These are phyloP conservation scores for Penicillium sp. DNA, from an alignment of 2,329 filamentous ascomycete species.

Conservation along the genomic window DNA sequence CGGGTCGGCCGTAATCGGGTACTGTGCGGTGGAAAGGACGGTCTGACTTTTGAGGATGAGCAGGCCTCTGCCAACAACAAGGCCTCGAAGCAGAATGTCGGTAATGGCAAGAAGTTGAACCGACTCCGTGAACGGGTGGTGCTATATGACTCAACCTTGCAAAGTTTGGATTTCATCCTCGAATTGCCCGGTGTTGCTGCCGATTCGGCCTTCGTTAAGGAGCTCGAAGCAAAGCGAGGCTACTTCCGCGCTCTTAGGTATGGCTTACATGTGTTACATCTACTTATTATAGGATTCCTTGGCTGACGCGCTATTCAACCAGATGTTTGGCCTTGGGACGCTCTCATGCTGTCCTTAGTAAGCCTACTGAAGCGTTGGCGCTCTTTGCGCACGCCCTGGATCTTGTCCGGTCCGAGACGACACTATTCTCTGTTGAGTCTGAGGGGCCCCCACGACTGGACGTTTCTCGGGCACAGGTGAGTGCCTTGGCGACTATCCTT, in stretches of 20 bases:
- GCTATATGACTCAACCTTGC: conserved; percentile 85
- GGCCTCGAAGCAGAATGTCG: conserved; percentile 60
- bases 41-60: conserved; percentile 58
- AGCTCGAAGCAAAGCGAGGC: conserved; percentile 73
- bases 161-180: conserved; percentile 86
- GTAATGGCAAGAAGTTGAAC: conserved; percentile 72
- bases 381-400: conserved; percentile 73
- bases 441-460: conserved; percentile 65
- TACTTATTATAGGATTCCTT: conserved; percentile 10
- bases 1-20: conserved; percentile 90
- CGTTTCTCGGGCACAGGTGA: conserved; percentile 60
- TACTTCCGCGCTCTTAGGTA: conserved; percentile 92
- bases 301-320: conserved; percentile 8
- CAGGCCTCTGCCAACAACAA: conserved; percentile 55
- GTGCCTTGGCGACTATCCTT: conserved; percentile 63
- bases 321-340: conserved; percentile 82
- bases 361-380: conserved; percentile 78
- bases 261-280: conserved; percentile 24
- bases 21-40: conserved; percentile 79
- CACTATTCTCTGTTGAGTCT: conserved; percentile 44
- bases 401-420: conserved; percentile 55
- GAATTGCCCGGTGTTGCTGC: conserved; percentile 88
- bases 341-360: conserved; percentile 74
- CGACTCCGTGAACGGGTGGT: conserved; percentile 83
- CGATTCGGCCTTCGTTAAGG: conserved; percentile 72